Evolutionary conservation across 2,329 filamentous ascomycete species (phyloP), one percentile per base, ranked within the genome.

Genomic region (Scedosporium boydii): DNA sequence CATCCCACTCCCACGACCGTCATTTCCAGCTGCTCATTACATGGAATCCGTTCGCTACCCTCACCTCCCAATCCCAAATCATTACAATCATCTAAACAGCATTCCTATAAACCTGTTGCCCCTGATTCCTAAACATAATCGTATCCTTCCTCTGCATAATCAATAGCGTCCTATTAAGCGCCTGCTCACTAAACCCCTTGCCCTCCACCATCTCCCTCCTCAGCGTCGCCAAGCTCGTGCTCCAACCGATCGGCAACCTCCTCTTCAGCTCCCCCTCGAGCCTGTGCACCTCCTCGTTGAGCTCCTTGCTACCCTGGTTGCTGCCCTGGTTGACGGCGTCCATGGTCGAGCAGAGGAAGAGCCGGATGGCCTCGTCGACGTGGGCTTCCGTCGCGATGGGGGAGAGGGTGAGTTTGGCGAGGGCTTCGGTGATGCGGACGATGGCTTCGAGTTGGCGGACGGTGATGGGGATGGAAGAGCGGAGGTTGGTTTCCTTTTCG

Each of bases 281-380:
- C 68, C 91, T 91, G 67, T 82, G 82, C 5, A 91, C 90, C 73
- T 98, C 95, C 59, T 96, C 91, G 75, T 96, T 93, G 62, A 98
- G 79, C 75, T 98, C 93, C 65, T 91, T 88, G 70, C 87, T 92
- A 44, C 90, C 91, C 68, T 90, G 85, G 66, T 88, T 90, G 67
- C 89, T 88, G 64, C 93, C 93, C 70, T 96, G 91, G 64, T 91
- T 93, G 63, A 98, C 92, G 6, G 95, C 95, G 71, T 99, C 93
- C 95, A 99, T 98, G 63, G 95, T 99, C 3, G 88, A 93, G 67
- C 93, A 95, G 34, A 99, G 80, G 87, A 99, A 99, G 16, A 99
- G 83, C 0, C 95, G 88, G 69, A 99, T 99, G 2, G 95, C 95
- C 77, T 99, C 95, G 70, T 99, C 93, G 60, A 99, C 95, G 71